phyloP scores from a whole-genome alignment of 495 filamentous ascomycete species.

The Trichoderma parareesei region DNA sequence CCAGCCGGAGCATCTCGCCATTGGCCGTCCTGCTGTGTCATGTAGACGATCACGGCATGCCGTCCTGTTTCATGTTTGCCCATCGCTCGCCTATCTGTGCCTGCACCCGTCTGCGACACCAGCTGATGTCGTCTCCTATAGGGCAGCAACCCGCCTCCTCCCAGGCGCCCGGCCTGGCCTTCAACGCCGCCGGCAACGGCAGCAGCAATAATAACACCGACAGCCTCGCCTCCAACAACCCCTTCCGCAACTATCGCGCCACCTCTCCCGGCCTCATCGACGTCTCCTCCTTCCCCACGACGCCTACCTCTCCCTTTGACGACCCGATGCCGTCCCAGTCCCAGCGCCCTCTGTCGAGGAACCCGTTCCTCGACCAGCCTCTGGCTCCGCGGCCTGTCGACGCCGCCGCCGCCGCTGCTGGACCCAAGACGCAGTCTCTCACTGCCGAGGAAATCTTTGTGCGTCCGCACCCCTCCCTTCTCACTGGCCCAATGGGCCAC shows the following conservation, averaged over 20 bases:
- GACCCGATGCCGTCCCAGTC: constrained; percentile 37
- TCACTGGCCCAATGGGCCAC: background rate
- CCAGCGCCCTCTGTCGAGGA: constrained; percentile 66
- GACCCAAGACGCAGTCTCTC: constrained; percentile 39
- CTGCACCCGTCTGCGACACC: constrained; percentile 27
- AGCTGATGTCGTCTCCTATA: constrained; percentile 26
- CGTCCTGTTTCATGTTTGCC: constrained; percentile 39
- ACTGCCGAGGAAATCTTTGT: constrained; percentile 86
- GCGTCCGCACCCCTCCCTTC: constrained; percentile 34
- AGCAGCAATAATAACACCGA: constrained; percentile 18
- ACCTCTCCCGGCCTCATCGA: constrained; percentile 29
- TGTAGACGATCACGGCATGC: constrained; percentile 31
- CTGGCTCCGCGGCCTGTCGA: constrained; percentile 35
- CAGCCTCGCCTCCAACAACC: constrained; percentile 80
- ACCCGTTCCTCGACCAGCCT: constrained; percentile 81
- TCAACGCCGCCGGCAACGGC: constrained; percentile 27
- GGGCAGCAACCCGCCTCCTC: constrained; percentile 1
- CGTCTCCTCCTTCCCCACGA: constrained; percentile 43
- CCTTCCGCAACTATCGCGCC: constrained; percentile 84
- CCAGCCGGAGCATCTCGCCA: background rate
- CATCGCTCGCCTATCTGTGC: constrained; percentile 21
- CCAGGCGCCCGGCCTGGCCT: constrained; percentile 33
- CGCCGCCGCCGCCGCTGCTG: constrained; percentile 19
- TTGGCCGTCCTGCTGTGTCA: constrained; percentile 34
- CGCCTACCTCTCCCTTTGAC: constrained; percentile 45